Conservation (phyloP, 1,284 basidiomycete species). For the Puccinia polysora region DNA sequence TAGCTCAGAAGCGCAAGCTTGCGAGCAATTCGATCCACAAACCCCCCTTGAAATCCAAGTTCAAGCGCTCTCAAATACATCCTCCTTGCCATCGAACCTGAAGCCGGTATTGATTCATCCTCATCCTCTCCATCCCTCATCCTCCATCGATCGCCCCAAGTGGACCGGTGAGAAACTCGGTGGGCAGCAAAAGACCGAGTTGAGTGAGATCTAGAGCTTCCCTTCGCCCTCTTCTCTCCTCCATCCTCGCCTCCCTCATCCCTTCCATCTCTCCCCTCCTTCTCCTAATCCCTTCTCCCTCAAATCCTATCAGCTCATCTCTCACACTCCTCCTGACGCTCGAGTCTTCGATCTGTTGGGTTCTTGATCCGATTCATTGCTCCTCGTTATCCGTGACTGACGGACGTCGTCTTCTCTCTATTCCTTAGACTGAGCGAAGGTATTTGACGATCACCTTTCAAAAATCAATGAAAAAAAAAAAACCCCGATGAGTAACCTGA, state of each 20-base stretch:
- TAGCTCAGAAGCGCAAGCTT: too few relatives aligned
- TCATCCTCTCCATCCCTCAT: background rate
- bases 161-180: conserved; percentile 43
- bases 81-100: too few relatives aligned
- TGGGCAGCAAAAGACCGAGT: conserved; percentile 44
- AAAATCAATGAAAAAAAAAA: too few relatives aligned
- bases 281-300: background rate
- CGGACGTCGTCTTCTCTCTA: too few relatives aligned
- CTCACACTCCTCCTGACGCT: background rate
- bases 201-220: background rate
- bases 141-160: background rate
- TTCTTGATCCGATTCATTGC: too few relatives aligned
- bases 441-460: too few relatives aligned
- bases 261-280: background rate
- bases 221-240: background rate
- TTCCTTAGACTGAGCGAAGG: conserved; percentile 18
- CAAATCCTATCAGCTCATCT: background rate
- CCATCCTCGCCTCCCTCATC: background rate
- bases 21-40: too few relatives aligned
- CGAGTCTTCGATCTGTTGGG: too few relatives aligned
- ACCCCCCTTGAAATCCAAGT: too few relatives aligned
- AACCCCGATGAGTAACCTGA: too few relatives aligned
- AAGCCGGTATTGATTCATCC: background rate
- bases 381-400: too few relatives aligned
- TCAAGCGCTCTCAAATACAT: too few relatives aligned